Evolutionary conservation across 2,329 filamentous ascomycete genomes (phyloP).

Genomic region (Botrytis deweyae): DNA sequence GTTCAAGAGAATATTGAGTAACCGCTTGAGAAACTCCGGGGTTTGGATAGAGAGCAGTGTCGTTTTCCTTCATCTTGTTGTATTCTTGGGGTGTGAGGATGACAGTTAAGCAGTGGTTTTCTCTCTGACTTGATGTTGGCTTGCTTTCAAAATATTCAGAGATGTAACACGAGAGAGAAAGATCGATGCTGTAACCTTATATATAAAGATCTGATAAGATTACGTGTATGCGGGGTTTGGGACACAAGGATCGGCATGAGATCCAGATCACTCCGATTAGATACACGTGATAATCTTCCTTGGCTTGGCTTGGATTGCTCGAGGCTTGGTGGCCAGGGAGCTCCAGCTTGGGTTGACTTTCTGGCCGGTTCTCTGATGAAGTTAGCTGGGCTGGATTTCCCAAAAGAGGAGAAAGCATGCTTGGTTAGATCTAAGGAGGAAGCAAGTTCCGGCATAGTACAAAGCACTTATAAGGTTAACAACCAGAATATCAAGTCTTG

Average conservation of each 20-base stretch:
- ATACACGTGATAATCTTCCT: background rate
- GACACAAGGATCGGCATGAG: background rate
- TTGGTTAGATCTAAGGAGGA: background rate
- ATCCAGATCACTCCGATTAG: background rate
- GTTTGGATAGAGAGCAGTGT: slow-evolving; percentile 45
- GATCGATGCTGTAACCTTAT: background rate
- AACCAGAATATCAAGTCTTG: background rate
- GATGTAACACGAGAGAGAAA: background rate
- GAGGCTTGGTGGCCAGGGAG: too few relatives aligned
- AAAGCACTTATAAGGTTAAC: background rate
- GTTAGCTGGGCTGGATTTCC: background rate
- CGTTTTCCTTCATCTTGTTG: slow-evolving; percentile 34
- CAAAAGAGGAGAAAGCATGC: background rate
- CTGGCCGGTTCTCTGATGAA: background rate
- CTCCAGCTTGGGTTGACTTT: background rate
- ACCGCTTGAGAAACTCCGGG: slow-evolving; percentile 45
- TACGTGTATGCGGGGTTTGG: background rate
- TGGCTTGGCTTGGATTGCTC: too few relatives aligned
- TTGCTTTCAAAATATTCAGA: background rate
- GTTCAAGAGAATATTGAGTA: slow-evolving; percentile 45
- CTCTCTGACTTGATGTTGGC: background rate
- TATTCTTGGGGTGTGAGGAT: background rate
- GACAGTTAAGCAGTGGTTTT: background rate
- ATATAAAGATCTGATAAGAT: slow-evolving; percentile 6
- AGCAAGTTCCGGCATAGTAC: background rate